Base-by-base conservation (phyloP, 306 rosid species). In the Quercus gilva region DNA sequence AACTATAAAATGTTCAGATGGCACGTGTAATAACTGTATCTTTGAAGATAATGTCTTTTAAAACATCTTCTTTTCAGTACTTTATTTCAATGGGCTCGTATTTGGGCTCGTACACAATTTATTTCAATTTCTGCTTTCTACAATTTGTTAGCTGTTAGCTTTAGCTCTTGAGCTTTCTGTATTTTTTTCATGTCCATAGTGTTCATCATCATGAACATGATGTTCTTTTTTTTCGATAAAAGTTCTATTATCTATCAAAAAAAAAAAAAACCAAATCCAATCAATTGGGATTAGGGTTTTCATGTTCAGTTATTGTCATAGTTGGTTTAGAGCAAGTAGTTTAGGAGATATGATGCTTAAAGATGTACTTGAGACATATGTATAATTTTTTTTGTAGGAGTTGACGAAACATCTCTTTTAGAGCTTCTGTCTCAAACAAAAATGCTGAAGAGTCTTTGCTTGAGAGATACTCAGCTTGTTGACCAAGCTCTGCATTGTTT, bases 371-470 rank as follows among this genome's bases (percentile, higher is more conserved):
- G 45, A 37, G 45, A 37, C 45, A 7, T 37, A 7, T n/a, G 26
- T 9, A 23, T 69, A 5, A 37, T 5, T 55, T 79, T 35, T 49
- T 78, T 76, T 75, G 75, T 79, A 93, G 97, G 87, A 78, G 64
- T 88, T 71, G 87, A 76, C 56, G 83, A 86, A 85, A 52, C 84
- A 69, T 91, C 88, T 82, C 82, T 93, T 41, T 58, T 80, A 33
- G 85, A 88, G 73, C 91, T 93, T 75, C 74, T 89, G 87, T 88
- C 92, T 78, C 89, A 82, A 82, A 80, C 89, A 77, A 83, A 80
- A 79, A 78, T 73, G 82, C 86, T 91, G 90, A 93, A 80, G 88
- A 82, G 86, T 84, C 90, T 93, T 81, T 87, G 97, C 85, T 73
- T 93, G 87, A 85, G 91, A 77, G 92, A 85, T 75, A 88, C 93